A percentile compares a stretch with the other conserved stretches of the same genome.
Evolutionary conservation across 345 rosid genomes (phyloP).

Genomic region (Dovyalis caffra): DNA sequence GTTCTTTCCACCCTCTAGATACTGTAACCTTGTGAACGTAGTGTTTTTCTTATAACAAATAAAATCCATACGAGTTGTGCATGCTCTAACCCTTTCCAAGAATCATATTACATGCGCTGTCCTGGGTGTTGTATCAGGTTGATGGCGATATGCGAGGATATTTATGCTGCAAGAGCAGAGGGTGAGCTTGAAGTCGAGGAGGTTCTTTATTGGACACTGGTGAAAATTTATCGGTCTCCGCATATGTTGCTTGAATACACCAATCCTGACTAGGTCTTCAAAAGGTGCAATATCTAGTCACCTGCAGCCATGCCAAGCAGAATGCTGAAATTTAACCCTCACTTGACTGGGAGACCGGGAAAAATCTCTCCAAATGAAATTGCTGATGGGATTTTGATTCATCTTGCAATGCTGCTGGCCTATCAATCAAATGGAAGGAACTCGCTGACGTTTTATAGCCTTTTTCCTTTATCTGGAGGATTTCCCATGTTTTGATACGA

Average conservation of each 20-base stretch:
- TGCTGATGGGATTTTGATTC: not conserved
- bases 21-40: not conserved
- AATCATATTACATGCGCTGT: not conserved
- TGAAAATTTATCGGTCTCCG: constrained; percentile 47
- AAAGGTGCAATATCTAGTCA: not conserved
- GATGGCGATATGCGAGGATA: constrained; percentile 47
- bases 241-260: constrained; percentile 52
- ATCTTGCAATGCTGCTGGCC: not conserved
- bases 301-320: not conserved
- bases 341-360: not conserved
- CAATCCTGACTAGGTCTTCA: constrained; percentile 21
- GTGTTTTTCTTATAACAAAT: too few species aligned
- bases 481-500: not conserved
- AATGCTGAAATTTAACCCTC: not conserved
- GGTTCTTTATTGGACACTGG: constrained; percentile 46
- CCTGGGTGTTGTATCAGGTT: constrained; percentile 33
- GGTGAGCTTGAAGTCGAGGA: constrained; percentile 54
- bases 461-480: not conserved
- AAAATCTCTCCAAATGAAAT: not conserved
- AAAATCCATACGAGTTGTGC: too few species aligned
- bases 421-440: not conserved
- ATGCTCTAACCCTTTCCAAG: not conserved
- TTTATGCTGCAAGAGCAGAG: constrained; percentile 50
- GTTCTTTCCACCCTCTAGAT: not conserved
- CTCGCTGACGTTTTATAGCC: not conserved